These are phyloP conservation scores for Candida tropicalis DNA, from an alignment of 1,139 yeast genomes.

Conservation along the genomic window DNA sequence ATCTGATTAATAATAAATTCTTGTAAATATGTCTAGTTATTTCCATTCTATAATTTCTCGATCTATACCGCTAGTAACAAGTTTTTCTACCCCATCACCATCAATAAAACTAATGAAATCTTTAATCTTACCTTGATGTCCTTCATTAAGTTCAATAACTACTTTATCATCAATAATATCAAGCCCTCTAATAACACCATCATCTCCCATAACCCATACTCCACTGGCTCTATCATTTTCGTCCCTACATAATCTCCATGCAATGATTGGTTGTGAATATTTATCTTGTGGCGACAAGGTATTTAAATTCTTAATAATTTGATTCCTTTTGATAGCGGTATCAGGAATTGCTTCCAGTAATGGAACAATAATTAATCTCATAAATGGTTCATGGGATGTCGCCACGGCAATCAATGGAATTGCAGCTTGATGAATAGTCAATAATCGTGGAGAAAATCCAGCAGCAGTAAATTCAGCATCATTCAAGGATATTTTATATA, in stretches of 20 bases:
- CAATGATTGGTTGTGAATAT: slow-evolving; percentile 57
- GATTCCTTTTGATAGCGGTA: slow-evolving; percentile 34
- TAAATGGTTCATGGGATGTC: slow-evolving; percentile 76
- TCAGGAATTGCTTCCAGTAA: slow-evolving; percentile 32
- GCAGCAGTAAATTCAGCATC: slow-evolving; percentile 76
- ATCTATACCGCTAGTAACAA: slow-evolving; percentile 54
- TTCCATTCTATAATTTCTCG: slow-evolving; percentile 28
- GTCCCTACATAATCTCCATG: slow-evolving; percentile 34
- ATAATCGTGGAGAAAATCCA: slow-evolving; percentile 61
- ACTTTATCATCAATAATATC: slow-evolving; percentile 38
- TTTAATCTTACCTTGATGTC: slow-evolving; percentile 53
- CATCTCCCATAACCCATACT: slow-evolving; percentile 71
- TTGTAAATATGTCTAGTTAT: slow-evolving; percentile 2
- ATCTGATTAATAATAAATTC: not conserved
- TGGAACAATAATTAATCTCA: slow-evolving; percentile 60
- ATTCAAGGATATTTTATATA: slow-evolving; percentile 61
- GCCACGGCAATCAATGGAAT: slow-evolving; percentile 52
- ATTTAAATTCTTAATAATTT: slow-evolving; percentile 57
- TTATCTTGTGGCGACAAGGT: slow-evolving; percentile 74
- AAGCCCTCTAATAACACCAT: slow-evolving; percentile 63
- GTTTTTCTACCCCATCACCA: slow-evolving; percentile 28
- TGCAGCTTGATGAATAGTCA: slow-evolving; percentile 30
- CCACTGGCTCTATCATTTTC: slow-evolving; percentile 34
- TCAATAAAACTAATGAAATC: slow-evolving; percentile 36
- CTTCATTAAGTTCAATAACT: slow-evolving; percentile 25